A percentile compares a stretch with the other conserved stretches of the same genome.
These are phyloP conservation scores for Crithidia mellificae DNA, from an alignment of 208 protist genomes.

Conservation along the genomic window DNA sequence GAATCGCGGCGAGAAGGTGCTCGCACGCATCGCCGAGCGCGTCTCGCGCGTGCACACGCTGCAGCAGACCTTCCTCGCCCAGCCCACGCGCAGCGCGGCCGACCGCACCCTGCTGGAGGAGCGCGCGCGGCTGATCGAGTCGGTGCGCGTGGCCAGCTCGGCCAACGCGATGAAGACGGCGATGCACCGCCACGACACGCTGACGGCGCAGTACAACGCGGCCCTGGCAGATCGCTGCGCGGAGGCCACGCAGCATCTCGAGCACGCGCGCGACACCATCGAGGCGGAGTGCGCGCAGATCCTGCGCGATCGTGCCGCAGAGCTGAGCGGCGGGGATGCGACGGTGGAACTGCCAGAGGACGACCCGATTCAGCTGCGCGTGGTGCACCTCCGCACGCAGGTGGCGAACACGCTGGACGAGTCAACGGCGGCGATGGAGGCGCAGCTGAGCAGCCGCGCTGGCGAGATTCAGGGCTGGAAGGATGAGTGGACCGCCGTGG, in stretches of 20 bases:
- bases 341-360: conserved; percentile 8
- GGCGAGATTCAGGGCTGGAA: conserved; percentile 40
- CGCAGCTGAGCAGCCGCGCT: conserved; percentile 46
- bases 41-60: conserved; percentile 44
- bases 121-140: conserved; percentile 31
- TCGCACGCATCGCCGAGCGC: conserved; percentile 53
- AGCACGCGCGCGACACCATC: conserved; percentile 21
- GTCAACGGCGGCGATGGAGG: conserved; percentile 28
- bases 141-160: conserved; percentile 51
- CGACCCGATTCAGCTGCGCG: conserved; percentile 31
- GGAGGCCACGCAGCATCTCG: conserved; percentile 25
- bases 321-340: conserved; percentile 26
- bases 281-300: conserved; percentile 34
- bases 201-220: conserved; percentile 48
- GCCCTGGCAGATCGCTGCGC: conserved; percentile 44
- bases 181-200: conserved; percentile 48
- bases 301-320: conserved; percentile 24
- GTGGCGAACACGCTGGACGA: conserved; percentile 19
- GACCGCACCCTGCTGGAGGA: conserved; percentile 50
- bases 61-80: conserved; percentile 37
- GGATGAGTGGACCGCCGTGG: conserved; percentile 28
- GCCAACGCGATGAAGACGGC: conserved; percentile 49
- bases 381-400: conserved; percentile 25
- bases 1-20: conserved; percentile 57
- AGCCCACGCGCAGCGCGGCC: conserved; percentile 29